Evolutionary conservation across 2,329 filamentous ascomycete species (phyloP).

Genomic region (Dothiorella sarmentorum): DNA sequence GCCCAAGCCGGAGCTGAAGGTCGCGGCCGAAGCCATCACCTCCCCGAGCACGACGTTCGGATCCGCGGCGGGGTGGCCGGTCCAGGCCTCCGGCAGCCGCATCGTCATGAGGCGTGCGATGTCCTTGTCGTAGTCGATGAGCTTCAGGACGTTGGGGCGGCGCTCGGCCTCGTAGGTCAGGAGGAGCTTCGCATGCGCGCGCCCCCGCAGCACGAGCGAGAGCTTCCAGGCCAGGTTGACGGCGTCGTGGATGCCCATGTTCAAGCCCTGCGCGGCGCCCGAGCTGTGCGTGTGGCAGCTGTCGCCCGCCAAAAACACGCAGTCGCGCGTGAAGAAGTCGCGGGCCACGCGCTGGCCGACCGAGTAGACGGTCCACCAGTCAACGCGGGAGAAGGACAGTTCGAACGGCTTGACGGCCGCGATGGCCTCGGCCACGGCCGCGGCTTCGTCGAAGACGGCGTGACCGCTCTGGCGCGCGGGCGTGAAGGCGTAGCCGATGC

Average conservation of each 20-base stretch:
- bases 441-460: constrained; percentile 34
- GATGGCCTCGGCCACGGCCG: constrained; percentile 39
- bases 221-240: constrained; percentile 57
- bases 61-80: constrained; percentile 28
- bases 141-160: constrained; percentile 43
- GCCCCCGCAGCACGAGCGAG: constrained; percentile 42
- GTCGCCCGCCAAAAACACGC: constrained; percentile 55
- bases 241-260: constrained; percentile 54
- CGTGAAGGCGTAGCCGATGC: constrained; percentile 54
- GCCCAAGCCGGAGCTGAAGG: constrained; percentile 33
- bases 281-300: constrained; percentile 57
- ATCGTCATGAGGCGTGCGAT: constrained; percentile 34
- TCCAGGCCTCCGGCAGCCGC: constrained; percentile 35
- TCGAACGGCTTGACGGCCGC: constrained; percentile 40
- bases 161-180: constrained; percentile 50
- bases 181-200: constrained; percentile 41
- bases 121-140: constrained; percentile 39
- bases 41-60: constrained; percentile 28
- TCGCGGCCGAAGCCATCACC: constrained; percentile 29
- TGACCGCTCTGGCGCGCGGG: constrained; percentile 39
- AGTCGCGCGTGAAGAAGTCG: constrained; percentile 36
- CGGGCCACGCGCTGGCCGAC: constrained; percentile 42
- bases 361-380: constrained; percentile 46
- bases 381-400: constrained; percentile 38
- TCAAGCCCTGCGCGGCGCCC: constrained; percentile 57